Evolutionary conservation across 106 monocot genomes (phyloP), one percentile per base, ranked within the genome.

Genomic region (Cymbidium sinense): DNA sequence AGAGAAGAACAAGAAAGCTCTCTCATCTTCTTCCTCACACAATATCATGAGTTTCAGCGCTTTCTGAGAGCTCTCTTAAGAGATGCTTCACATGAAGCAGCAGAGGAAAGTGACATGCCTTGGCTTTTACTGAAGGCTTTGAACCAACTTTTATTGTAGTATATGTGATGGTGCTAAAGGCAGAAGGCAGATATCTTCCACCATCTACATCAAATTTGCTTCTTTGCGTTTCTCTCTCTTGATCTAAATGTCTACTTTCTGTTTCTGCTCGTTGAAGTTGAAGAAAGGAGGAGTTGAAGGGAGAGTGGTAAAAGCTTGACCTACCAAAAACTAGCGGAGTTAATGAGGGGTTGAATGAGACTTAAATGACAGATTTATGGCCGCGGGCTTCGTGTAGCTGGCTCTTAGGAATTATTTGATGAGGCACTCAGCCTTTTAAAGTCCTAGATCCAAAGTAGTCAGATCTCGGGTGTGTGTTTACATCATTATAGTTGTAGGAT

Each of bases 21-120:
- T 27, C 65, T 84, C 34, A n/a, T 20, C 70, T 78, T 73, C 67
- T 62, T 80, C 54, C 47, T 79, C 58, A 7, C 77, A 9, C 77
- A 74, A 37, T 28, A 64, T 28, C 85, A 87, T 82, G 67, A 52
- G 62, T 79, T 85, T 83, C 76, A 76, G 84, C 37, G 82, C 82
- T 77, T 77, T 55, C 23, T 75, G 50, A 74, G 31, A 78, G 41
- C 54, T 78, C 34, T 30, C 75, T 43, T 29, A 52, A 67, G 61
- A 74, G 73, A 77, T 50, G 64, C 74, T 73, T n/a, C 9, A 73
- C 70, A 74, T 65, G 78, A 76, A 55, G 70, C 82, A 71, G 70
- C 82, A 71, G 70, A 55, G 36, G 69, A 76, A 76, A 25, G 70
- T 52, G 69, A 36, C 21, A 39, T 35, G 50, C 18, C 69, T 47